A percentile compares a stretch with the other conserved stretches of the same genome.
Evolutionary conservation across 768 basidiomycete genomes (phyloP).

Genomic region (Rickenella mellea): DNA sequence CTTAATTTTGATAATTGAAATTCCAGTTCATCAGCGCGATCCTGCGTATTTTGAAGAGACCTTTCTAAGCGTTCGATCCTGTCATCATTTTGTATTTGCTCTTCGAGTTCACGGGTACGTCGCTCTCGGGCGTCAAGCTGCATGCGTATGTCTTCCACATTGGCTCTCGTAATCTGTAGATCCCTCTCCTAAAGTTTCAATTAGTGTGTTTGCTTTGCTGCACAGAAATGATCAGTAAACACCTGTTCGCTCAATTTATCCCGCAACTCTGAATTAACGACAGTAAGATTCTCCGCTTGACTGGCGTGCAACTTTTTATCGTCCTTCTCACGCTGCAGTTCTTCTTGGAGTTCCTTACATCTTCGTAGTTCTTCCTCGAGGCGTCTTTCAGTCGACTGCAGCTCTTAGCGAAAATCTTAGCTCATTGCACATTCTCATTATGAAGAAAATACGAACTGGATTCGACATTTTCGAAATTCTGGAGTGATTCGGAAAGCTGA

Average conservation of each 20-base stretch:
- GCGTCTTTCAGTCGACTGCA: slow-evolving; percentile 29
- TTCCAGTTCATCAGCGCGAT: slow-evolving; percentile 76
- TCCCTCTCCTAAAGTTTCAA: slow-evolving; percentile 52
- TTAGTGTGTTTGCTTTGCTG: neutral
- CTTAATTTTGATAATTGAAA: slow-evolving; percentile 72
- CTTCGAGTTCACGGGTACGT: slow-evolving; percentile 62
- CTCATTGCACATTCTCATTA: no score
- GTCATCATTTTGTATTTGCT: slow-evolving; percentile 78
- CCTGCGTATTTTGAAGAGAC: slow-evolving; percentile 68
- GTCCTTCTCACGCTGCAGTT: slow-evolving; percentile 32
- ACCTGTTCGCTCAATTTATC: slow-evolving; percentile 23
- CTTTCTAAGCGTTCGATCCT: slow-evolving; percentile 65
- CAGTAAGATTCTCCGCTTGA: slow-evolving; percentile 31
- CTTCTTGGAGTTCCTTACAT: slow-evolving; percentile 13
- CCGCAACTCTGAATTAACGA: slow-evolving; percentile 45
- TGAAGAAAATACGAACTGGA: slow-evolving; percentile 36
- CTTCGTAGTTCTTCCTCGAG: slow-evolving; percentile 24
- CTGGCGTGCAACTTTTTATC: slow-evolving; percentile 27
- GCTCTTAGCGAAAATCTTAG: slow-evolving; percentile 23
- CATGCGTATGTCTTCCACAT: slow-evolving; percentile 40
- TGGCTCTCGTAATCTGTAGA: slow-evolving; percentile 51
- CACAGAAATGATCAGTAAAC: no score
- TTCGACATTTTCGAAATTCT: slow-evolving; percentile 51
- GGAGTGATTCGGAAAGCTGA: slow-evolving; percentile 40
- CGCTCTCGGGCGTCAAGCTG: slow-evolving; percentile 47